Percentiles rank a stretch among this genome's conserved stretches.
These are phyloP conservation scores for Boletellus emodensis DNA, from an alignment of 768 basidiomycete species.

Conservation along the genomic window DNA sequence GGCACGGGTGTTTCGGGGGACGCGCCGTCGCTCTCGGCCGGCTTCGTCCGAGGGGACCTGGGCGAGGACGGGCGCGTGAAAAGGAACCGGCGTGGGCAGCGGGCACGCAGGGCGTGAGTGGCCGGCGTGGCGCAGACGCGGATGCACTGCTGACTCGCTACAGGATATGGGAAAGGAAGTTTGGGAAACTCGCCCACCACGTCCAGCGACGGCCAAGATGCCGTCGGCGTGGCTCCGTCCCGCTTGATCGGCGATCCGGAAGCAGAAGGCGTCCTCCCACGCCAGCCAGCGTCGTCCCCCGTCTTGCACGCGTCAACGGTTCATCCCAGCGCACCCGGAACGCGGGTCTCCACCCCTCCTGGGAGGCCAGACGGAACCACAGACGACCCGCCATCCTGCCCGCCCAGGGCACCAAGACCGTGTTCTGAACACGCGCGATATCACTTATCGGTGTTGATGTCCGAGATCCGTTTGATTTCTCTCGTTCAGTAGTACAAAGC, in stretches of 20 bases:
- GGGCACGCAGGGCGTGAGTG: slow-evolving; percentile 91
- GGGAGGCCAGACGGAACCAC: slow-evolving; percentile 87
- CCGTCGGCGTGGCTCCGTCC: slow-evolving; percentile 10
- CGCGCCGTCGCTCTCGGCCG: slow-evolving; percentile 82
- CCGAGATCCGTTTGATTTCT: too few relatives aligned
- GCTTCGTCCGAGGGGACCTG: slow-evolving; percentile 74
- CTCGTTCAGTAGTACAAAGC: too few relatives aligned
- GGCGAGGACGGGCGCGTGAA: slow-evolving; percentile 60
- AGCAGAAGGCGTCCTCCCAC: slow-evolving; percentile 3
- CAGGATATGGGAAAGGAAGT: slow-evolving; percentile 99
- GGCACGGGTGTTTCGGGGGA: slow-evolving; percentile 14
- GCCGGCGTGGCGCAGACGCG: too few relatives aligned
- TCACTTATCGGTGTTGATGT: background rate
- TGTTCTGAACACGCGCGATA: slow-evolving; percentile 32
- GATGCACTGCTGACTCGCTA: background rate
- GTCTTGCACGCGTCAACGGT: background rate
- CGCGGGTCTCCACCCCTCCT: slow-evolving; percentile 69
- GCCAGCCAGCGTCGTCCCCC: too few relatives aligned
- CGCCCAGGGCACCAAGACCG: slow-evolving; percentile 84
- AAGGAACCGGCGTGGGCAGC: slow-evolving; percentile 90
- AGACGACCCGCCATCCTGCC: slow-evolving; percentile 63
- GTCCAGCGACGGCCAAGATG: slow-evolving; percentile 53
- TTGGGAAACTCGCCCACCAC: slow-evolving; percentile 87
- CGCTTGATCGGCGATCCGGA: slow-evolving; percentile 17
- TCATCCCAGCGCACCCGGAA: background rate